A percentile compares a stretch with the other conserved stretches of the same genome.
Evolutionary conservation across 75 land plant genomes (phyloP).

Genomic region (Ceratopteris richardii): DNA sequence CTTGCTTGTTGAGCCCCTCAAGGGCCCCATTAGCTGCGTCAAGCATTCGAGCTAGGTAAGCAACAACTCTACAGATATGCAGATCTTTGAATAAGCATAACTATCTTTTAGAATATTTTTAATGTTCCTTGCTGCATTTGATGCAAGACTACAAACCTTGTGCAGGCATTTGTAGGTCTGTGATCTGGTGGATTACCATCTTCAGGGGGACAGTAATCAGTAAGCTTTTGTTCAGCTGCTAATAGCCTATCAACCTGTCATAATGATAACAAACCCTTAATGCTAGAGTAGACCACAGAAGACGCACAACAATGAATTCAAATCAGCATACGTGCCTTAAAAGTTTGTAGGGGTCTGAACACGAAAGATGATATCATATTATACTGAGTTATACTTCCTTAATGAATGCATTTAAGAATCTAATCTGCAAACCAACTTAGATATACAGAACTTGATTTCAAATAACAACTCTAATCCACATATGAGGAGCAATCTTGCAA

Average conservation of each 20-base stretch:
- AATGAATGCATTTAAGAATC: too few species aligned
- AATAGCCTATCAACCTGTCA: conserved; percentile 86
- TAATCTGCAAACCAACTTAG: too few species aligned
- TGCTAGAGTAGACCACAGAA: too few species aligned
- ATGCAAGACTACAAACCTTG: conserved; percentile 35
- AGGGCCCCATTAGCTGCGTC: conserved; percentile 82
- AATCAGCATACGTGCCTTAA: too few species aligned
- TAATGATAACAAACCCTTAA: too few species aligned
- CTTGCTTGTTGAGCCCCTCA: conserved; percentile 95
- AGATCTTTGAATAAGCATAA: conserved; percentile 5
- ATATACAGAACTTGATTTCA: too few species aligned
- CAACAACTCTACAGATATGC: conserved; percentile 99
- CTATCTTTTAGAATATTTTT: background rate
- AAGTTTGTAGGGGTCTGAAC: too few species aligned
- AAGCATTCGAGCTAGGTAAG: conserved; percentile 85
- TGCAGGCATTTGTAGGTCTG: conserved; percentile 96
- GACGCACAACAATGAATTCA: too few species aligned
- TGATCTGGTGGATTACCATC: conserved; percentile 93
- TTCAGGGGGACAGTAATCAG: conserved; percentile 83
- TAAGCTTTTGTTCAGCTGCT: conserved; percentile 75
- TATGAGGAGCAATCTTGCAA: too few species aligned
- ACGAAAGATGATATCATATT: too few species aligned
- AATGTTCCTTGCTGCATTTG: background rate
- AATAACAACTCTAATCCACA: too few species aligned
- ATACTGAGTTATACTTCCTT: too few species aligned